Evolutionary conservation across 768 basidiomycete genomes (phyloP), one percentile per base, ranked within the genome.

Genomic region (Tulasnella sp.): DNA sequence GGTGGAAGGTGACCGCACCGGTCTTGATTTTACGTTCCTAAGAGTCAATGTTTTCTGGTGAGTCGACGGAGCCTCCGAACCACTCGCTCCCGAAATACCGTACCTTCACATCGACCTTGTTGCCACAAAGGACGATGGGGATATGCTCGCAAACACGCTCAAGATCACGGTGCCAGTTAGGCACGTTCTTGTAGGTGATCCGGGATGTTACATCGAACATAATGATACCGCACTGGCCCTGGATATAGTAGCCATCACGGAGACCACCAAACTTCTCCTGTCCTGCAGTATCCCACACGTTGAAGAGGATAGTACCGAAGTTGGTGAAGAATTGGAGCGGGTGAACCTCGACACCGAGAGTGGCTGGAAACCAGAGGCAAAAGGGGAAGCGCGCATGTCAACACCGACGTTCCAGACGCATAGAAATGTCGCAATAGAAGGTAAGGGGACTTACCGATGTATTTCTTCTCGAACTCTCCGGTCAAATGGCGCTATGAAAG

Each of bases 11-110:
- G 79, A 99, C 98, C 61, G 92, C 91, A 73, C 94, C 94, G 32
- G 97, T 99, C 89, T 99, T 99, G 82, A 99, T 98, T 90, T 99
- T 99, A 80, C 98, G 95, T 86, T 99, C 98, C 97, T 98, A 83
- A 20, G 37, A 76, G 79, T 80, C 51, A 71, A 75, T 74, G 79
- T 37, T 32, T 37, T 55, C 26, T n/a, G 39, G 26, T 78, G 51
- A 29, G 46, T 32, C 44, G 29, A 74, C 26, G 44, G 35, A 26
- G 29, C n/a, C 23, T 67, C 61, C n/a, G 13, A 67, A 29, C 32
- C 32, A 26, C 32, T 32, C 61, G 44, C 7, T 71, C 13, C 23
- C 48, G 48, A 51, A 67, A 11, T 37, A 2, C 44, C 90, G 75
- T 23, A 95, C 97, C 90, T 99, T 99, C 82, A 99, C 97, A 84